A percentile compares a stretch with the other conserved stretches of the same genome.
Conservation (phyloP, 1,284 basidiomycete genomes). For the Irpex sp. region DNA sequence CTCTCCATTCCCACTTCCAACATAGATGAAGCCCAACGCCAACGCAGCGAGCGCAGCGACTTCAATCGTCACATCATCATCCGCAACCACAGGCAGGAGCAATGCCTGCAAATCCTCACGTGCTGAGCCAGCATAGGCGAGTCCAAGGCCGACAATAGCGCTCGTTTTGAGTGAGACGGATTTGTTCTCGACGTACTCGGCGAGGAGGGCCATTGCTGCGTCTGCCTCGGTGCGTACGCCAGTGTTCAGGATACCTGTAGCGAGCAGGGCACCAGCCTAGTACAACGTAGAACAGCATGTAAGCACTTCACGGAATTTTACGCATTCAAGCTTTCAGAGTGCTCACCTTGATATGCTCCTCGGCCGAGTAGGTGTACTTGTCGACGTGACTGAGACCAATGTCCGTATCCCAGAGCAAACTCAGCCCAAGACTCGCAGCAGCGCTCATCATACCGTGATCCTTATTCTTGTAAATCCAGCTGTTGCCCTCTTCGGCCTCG, state of each 20-base stretch:
- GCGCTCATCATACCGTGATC: conserved; percentile 98
- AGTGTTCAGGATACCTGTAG: conserved; percentile 90
- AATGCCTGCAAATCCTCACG: conserved; percentile 81
- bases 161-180: conserved; percentile 81
- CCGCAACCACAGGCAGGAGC: conserved; percentile 77
- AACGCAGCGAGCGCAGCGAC: conserved; percentile 84
- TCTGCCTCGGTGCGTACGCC: conserved; percentile 92
- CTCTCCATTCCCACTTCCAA: conserved; percentile 93
- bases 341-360: conserved; percentile 90
- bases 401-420: conserved; percentile 96
- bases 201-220: conserved; percentile 86
- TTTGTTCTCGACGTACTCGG: conserved; percentile 89
- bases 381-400: conserved; percentile 92
- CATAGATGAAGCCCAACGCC: conserved; percentile 92
- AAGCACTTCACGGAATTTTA: too few species aligned
- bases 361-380: conserved; percentile 95
- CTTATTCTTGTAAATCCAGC: conserved; percentile 99
- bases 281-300: not conserved
- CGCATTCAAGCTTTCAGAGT: not conserved
- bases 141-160: conserved; percentile 86
- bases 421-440: conserved; percentile 89
- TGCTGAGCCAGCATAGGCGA: conserved; percentile 92
- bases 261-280: conserved; percentile 88
- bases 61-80: conserved; percentile 85
- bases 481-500: conserved; percentile 90